phyloP scores from a whole-genome alignment of 495 filamentous ascomycete genomes.

The Hypoxylon fuscum region DNA sequence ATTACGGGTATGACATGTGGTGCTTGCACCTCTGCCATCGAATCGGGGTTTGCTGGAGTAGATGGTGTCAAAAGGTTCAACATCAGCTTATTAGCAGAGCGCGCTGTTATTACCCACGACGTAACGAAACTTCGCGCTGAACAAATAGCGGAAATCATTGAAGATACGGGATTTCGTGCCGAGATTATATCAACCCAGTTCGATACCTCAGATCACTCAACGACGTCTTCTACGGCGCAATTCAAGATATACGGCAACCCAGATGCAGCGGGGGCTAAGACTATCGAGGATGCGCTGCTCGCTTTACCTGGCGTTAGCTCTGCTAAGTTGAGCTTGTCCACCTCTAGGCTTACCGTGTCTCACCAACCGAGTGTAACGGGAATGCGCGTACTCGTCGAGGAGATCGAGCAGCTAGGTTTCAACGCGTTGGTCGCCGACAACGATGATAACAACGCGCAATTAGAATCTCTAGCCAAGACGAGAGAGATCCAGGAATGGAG shows the following conservation, averaged over 20 bases:
- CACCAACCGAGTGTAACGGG: constrained; percentile 77
- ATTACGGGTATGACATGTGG: constrained; percentile 99
- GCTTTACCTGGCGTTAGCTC: constrained; percentile 74
- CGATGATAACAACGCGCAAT: constrained; percentile 95
- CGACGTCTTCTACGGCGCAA: constrained; percentile 64
- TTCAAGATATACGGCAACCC: constrained; percentile 86
- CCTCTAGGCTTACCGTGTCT: constrained; percentile 72
- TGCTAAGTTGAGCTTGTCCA: constrained; percentile 74
- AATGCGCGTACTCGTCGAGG: constrained; percentile 81
- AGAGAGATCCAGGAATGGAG: constrained; percentile 95
- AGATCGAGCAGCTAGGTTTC: constrained; percentile 79
- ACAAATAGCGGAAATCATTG: constrained; percentile 85
- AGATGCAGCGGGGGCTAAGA: constrained; percentile 72
- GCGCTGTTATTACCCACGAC: constrained; percentile 89
- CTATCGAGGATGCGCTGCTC: constrained; percentile 74
- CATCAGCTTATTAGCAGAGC: constrained; percentile 91
- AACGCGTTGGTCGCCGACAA: constrained; percentile 90
- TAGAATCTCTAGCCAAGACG: constrained; percentile 95
- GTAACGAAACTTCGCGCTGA: constrained; percentile 70
- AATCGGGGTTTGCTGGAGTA: constrained; percentile 77
- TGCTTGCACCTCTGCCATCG: constrained; percentile 90
- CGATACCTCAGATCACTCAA: constrained; percentile 56
- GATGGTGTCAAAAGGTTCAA: constrained; percentile 87
- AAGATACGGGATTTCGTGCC: constrained; percentile 94
- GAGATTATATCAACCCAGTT: constrained; percentile 71